These are phyloP conservation scores for Ascochyta koolunga DNA, from an alignment of 2,329 filamentous ascomycete species.

Conservation along the genomic window DNA sequence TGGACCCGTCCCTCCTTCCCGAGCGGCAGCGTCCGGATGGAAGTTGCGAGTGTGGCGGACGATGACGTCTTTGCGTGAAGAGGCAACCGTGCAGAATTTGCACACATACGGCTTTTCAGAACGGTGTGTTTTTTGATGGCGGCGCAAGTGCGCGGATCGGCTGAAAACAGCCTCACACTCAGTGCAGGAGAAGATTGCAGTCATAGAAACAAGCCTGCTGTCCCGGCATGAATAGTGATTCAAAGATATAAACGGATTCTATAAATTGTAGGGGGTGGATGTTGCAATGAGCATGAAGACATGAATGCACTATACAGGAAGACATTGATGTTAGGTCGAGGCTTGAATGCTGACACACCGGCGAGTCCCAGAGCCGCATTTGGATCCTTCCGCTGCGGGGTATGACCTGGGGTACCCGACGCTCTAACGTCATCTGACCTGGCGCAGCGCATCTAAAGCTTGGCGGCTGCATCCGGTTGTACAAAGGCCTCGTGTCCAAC, in stretches of 20 bases:
- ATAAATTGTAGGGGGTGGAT: not conserved
- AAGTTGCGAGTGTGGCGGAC: not conserved
- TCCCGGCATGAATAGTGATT: not conserved
- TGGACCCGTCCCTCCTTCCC: too few relatives aligned
- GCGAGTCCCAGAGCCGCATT: too few relatives aligned
- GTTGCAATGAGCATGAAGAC: too few relatives aligned
- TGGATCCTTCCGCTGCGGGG: too few relatives aligned
- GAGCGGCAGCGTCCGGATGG: not conserved
- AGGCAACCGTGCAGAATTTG: not conserved
- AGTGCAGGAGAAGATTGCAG: not conserved
- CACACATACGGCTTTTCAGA: not conserved
- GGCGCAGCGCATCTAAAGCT: too few relatives aligned
- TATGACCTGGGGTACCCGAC: too few relatives aligned
- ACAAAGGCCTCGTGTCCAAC: not conserved
- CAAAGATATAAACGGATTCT: not conserved
- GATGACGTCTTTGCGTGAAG: not conserved
- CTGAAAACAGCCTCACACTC: not conserved
- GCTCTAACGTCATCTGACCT: too few relatives aligned
- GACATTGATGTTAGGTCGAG: too few relatives aligned
- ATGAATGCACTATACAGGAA: too few relatives aligned
- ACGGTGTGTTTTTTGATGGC: not conserved
- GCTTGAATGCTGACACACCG: too few relatives aligned
- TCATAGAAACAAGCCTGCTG: too few relatives aligned
- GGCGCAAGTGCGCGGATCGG: not conserved
- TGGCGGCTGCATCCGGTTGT: too few relatives aligned